Conservation (phyloP, 2,329 filamentous ascomycete species). For the Cercospora beticola region DNA sequence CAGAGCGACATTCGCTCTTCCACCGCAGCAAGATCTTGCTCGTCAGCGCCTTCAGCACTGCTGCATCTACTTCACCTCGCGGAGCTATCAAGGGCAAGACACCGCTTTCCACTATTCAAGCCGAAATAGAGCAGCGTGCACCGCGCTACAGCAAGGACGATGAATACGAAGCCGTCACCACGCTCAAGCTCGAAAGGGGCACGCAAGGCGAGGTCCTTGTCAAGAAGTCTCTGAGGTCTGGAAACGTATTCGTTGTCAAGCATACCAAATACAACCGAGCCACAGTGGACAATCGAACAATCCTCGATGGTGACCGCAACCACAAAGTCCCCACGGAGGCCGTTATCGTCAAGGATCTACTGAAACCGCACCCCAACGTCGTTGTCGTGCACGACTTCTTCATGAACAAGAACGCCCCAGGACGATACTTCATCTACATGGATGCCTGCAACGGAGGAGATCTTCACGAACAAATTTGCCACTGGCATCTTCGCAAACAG, state of each 20-base stretch:
- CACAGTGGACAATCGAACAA: not conserved
- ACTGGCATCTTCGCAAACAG: not conserved
- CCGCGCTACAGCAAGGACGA: not conserved
- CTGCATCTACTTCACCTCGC: not conserved
- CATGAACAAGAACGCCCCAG: not conserved
- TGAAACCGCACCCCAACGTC: conserved; percentile 2
- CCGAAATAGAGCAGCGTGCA: not conserved
- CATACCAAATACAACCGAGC: not conserved
- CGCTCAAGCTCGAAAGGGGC: not conserved
- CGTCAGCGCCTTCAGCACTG: not conserved
- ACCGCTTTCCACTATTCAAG: not conserved
- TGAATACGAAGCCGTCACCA: not conserved
- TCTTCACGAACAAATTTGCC: conserved; percentile 9
- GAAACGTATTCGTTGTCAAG: not conserved
- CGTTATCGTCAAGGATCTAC: not conserved
- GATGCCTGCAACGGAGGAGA: conserved; percentile 19
- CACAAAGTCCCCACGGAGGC: conserved; percentile 6
- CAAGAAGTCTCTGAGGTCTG: not conserved
- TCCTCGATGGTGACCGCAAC: not conserved
- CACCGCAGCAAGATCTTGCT: not conserved
- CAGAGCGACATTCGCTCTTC: not conserved
- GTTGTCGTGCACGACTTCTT: not conserved
- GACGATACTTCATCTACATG: conserved; percentile 2
- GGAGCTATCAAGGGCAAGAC: not conserved
- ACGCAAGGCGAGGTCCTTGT: not conserved